Conservation (phyloP, 139 green algal species). For the Limnomonas spitsbergensis region DNA sequence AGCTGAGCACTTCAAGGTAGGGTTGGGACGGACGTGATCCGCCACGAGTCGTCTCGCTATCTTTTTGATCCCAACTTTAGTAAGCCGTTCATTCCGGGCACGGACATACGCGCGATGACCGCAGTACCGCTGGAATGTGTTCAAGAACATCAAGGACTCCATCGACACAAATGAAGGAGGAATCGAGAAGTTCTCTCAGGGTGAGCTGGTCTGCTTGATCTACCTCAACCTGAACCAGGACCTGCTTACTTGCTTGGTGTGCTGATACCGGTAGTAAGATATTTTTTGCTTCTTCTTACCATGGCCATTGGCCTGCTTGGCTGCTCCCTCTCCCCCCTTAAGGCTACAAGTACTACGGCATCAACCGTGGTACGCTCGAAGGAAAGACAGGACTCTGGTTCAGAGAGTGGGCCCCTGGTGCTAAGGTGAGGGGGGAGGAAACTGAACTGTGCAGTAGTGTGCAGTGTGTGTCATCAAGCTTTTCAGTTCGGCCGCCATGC, state of each 20-base stretch:
- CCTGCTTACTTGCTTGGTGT: not conserved
- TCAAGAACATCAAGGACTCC: slow-evolving; percentile 67
- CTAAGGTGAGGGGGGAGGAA: slow-evolving; percentile 50
- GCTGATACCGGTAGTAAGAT: not conserved
- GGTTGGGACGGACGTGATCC: not conserved
- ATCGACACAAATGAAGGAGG: slow-evolving; percentile 87
- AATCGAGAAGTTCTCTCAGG: slow-evolving; percentile 80
- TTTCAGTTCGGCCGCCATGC: no score
- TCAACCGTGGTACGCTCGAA: slow-evolving; percentile 80
- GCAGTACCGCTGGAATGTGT: slow-evolving; percentile 85
- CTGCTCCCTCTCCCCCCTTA: not conserved
- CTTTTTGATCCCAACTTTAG: not conserved
- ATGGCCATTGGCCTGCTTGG: not conserved
- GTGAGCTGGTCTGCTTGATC: slow-evolving; percentile 28
- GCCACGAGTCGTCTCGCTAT: not conserved
- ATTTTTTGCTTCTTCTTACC: slow-evolving; percentile 4
- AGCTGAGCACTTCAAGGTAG: slow-evolving; percentile 84
- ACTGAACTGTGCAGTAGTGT: not conserved
- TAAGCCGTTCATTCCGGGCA: not conserved
- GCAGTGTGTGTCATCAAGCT: no score
- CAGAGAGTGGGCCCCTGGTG: slow-evolving; percentile 82
- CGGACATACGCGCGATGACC: not conserved
- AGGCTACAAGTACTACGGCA: slow-evolving; percentile 81
- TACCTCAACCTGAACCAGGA: not conserved
- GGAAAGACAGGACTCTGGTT: slow-evolving; percentile 82